A percentile compares a stretch with the other conserved stretches of the same genome.
These are phyloP conservation scores for peach (Prunus persica) DNA, from an alignment of 306 rosid species.

Conservation along the genomic window Prunus_persica_NCBIv2 NC_034013.1:17731501-17732000, in stretches of 20 bases:
- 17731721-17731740: too few species aligned
- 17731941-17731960: slow-evolving; percentile 11
- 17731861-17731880: slow-evolving; percentile 4
- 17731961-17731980: slow-evolving; percentile 22
- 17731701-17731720: too few species aligned
- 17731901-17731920: slow-evolving; percentile 14
- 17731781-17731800: background rate
- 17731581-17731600: slow-evolving; percentile 75
- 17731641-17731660: slow-evolving; percentile 48
- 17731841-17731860: slow-evolving; percentile 21
- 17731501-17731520: slow-evolving; percentile 46
- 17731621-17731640: slow-evolving; percentile 6
- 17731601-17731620: slow-evolving; percentile 56
- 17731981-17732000: slow-evolving; percentile 58
- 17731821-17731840: background rate
- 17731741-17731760: background rate
- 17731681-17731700: too few species aligned
- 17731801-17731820: background rate
- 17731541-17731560: slow-evolving; percentile 44
- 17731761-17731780: background rate
- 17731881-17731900: slow-evolving; percentile 6
- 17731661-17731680: background rate
- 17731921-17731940: slow-evolving; percentile 7
- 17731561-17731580: slow-evolving; percentile 69
- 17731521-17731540: slow-evolving; percentile 40